Percentiles rank a stretch among this genome's conserved stretches.
Conservation (phyloP, 2,329 filamentous ascomycete species). For the Beauveria varroae region DNA sequence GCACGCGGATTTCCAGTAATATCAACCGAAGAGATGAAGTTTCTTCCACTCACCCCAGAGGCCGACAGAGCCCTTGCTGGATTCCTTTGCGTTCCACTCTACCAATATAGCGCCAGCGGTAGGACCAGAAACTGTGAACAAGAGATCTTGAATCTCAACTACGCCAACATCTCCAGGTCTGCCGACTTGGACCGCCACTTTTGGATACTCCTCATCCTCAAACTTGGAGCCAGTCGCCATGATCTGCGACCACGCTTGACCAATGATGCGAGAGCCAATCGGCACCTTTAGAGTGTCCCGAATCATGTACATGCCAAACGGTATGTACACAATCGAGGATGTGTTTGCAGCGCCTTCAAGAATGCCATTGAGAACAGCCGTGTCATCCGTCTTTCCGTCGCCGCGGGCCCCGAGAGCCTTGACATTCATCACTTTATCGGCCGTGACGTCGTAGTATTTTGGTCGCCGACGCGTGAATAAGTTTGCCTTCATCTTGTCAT, state of each 20-base stretch:
- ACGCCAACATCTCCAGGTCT: constrained; percentile 46
- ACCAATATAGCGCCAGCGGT: constrained; percentile 49
- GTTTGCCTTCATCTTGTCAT: background rate
- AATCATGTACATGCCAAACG: constrained; percentile 38
- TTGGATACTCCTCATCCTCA: constrained; percentile 41
- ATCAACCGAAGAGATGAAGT: too few relatives aligned
- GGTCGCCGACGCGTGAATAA: background rate
- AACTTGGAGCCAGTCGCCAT: constrained; percentile 44
- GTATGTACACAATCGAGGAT: constrained; percentile 22
- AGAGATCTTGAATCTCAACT: constrained; percentile 56
- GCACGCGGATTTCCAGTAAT: too few relatives aligned
- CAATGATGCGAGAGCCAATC: constrained; percentile 35
- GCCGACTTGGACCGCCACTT: constrained; percentile 51
- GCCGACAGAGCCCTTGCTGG: constrained; percentile 17
- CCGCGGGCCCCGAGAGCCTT: too few relatives aligned
- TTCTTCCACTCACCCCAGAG: constrained; percentile 19
- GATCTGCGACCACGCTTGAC: constrained; percentile 39
- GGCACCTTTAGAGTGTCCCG: constrained; percentile 39
- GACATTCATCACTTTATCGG: too few relatives aligned
- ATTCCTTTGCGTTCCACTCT: constrained; percentile 45
- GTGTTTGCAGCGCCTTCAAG: too few relatives aligned
- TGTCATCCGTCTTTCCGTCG: too few relatives aligned
- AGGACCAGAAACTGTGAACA: constrained; percentile 51
- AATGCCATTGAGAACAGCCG: too few relatives aligned
- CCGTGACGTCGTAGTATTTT: background rate